Evolutionary conservation across 2,329 filamentous ascomycete species (phyloP).

Genomic region (Fusarium sp.): DNA sequence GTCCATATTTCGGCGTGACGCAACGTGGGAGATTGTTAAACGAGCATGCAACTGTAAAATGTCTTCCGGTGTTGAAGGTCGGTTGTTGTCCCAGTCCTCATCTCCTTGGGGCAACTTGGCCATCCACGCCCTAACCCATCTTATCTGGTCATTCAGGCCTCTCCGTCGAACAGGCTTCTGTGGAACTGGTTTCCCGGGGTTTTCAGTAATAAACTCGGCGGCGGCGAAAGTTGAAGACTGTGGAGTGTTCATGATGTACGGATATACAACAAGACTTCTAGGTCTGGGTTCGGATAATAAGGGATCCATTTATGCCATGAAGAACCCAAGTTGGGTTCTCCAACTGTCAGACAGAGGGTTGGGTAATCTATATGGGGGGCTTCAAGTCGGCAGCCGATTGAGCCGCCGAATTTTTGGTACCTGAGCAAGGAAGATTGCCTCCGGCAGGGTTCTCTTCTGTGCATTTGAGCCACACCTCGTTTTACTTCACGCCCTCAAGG

Average conservation of each 20-base stretch:
- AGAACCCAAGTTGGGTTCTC: conserved; percentile 24
- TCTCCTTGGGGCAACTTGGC: conserved; percentile 43
- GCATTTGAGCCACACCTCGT: conserved; percentile 36
- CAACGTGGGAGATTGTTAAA: conserved; percentile 36
- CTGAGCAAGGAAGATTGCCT: conserved; percentile 34
- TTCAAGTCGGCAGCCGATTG: conserved; percentile 36
- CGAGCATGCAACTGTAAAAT: conserved; percentile 35
- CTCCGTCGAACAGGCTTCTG: conserved; percentile 42
- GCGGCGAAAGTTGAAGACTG: conserved; percentile 35
- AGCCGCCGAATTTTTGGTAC: conserved; percentile 38
- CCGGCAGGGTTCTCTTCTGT: conserved; percentile 27
- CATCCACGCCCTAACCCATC: conserved; percentile 44
- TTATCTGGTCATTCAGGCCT: conserved; percentile 42
- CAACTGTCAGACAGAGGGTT: conserved; percentile 28
- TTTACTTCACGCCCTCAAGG: conserved; percentile 34
- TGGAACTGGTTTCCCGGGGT: conserved; percentile 40
- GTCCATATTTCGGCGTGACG: conserved; percentile 39
- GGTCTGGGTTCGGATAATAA: conserved; percentile 23
- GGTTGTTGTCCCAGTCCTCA: conserved; percentile 45
- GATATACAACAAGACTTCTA: conserved; percentile 20
- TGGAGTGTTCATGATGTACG: conserved; percentile 35
- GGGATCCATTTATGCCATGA: conserved; percentile 31
- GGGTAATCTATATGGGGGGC: conserved; percentile 36
- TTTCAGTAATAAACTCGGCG: conserved; percentile 43
- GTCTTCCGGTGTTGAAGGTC: conserved; percentile 37